These are phyloP conservation scores for Mycotypha africana DNA, from an alignment of 371 early-diverging fungal genomes.

Conservation along the genomic window DNA sequence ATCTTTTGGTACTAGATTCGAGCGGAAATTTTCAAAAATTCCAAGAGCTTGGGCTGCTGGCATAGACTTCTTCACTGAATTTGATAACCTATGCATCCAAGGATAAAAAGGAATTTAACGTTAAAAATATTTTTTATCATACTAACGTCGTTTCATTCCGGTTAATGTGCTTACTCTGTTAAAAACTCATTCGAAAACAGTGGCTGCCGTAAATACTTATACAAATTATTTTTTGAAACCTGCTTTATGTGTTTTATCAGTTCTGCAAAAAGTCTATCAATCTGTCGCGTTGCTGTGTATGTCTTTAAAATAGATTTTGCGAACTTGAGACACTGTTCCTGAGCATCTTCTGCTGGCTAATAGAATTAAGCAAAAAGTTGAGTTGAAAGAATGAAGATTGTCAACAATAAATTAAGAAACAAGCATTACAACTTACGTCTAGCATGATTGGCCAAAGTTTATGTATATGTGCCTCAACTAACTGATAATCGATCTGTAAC, in stretches of 20 bases:
- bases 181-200: constrained; percentile 37
- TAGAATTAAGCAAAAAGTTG: neutral
- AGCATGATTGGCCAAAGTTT: constrained; percentile 33
- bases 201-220: constrained; percentile 27
- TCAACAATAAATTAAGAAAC: neutral
- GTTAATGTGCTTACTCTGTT: constrained; percentile 34
- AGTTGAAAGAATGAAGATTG: neutral
- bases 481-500: constrained; percentile 36
- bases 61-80: constrained; percentile 27
- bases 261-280: constrained; percentile 40
- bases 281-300: constrained; percentile 48
- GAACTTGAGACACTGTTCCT: constrained; percentile 17
- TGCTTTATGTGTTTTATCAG: constrained; percentile 25
- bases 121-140: neutral
- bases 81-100: constrained; percentile 17
- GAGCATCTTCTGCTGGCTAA: constrained; percentile 23
- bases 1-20: constrained; percentile 23
- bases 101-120: neutral
- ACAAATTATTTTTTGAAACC: constrained; percentile 11
- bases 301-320: constrained; percentile 24
- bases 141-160: too few species aligned
- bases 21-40: constrained; percentile 36
- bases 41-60: constrained; percentile 40
- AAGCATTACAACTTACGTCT: constrained; percentile 18
- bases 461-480: constrained; percentile 29